Percentiles rank a stretch among this genome's conserved stretches.
Conservation (phyloP, 108 stramenopile genomes). For the Nitzschia inconspicua region DNA sequence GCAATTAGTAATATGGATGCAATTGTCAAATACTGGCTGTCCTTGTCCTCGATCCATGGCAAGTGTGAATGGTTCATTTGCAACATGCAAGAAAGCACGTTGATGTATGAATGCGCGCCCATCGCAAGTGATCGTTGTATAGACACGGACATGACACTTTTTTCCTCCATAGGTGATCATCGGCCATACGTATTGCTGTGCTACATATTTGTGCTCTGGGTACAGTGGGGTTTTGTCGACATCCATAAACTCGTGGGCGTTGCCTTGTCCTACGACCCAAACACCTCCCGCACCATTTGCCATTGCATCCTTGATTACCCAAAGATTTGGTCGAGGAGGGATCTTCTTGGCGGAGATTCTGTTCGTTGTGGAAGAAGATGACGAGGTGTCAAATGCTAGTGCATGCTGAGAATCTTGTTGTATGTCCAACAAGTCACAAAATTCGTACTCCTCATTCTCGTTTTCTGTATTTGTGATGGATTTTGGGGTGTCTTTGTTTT, state of each 20-base stretch:
- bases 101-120: constrained; percentile 76
- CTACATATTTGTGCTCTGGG: constrained; percentile 61
- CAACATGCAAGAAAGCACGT: constrained; percentile 79
- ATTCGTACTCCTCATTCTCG: constrained; percentile 23
- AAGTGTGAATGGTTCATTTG: constrained; percentile 63
- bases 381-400: neutral
- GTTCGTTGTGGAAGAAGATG: constrained; percentile 20
- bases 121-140: constrained; percentile 57
- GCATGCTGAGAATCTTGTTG: neutral
- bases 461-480: neutral
- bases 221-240: constrained; percentile 13
- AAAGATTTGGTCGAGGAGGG: no score
- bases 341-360: no score
- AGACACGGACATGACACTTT: constrained; percentile 84
- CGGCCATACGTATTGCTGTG: constrained; percentile 81
- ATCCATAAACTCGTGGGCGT: constrained; percentile 31
- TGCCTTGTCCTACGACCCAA: constrained; percentile 64
- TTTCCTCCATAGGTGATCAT: constrained; percentile 57
- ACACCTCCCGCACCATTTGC: constrained; percentile 84
- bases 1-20: constrained; percentile 86
- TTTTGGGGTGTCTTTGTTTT: neutral
- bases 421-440: no score
- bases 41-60: neutral
- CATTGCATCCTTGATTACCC: constrained; percentile 82
- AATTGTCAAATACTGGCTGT: constrained; percentile 21